These are phyloP conservation scores for Lentinula boryana DNA, from an alignment of 768 basidiomycete genomes.

Conservation along the genomic window DNA sequence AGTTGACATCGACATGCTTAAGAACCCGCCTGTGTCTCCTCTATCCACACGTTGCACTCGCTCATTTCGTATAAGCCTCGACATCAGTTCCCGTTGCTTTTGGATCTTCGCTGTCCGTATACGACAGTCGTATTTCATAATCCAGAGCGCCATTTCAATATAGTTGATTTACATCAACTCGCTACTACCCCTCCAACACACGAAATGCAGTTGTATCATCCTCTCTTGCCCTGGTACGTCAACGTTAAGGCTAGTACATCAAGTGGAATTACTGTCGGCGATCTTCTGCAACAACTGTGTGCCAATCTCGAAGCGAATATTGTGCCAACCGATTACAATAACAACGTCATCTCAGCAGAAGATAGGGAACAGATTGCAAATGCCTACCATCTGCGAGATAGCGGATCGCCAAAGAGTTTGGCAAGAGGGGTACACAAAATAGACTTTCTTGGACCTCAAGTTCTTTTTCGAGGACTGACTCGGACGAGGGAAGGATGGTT, in stretches of 20 bases:
- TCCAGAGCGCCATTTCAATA: constrained; percentile 1
- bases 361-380: constrained; percentile 2
- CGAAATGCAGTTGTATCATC: constrained; percentile 39
- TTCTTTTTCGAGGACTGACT: constrained; percentile 38
- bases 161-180: constrained; percentile 31
- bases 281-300: constrained; percentile 35
- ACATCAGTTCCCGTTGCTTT: neutral
- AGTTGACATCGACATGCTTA: neutral
- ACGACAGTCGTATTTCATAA: neutral
- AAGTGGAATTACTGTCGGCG: constrained; percentile 35
- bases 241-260: constrained; percentile 30
- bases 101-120: neutral
- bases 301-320: constrained; percentile 28
- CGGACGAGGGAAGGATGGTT: constrained; percentile 11
- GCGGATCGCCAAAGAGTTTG: neutral
- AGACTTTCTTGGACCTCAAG: neutral
- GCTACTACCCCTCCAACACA: constrained; percentile 34
- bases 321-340: constrained; percentile 35
- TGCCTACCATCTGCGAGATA: constrained; percentile 4
- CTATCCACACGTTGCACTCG: neutral
- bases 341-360: constrained; percentile 13
- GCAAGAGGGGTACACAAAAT: neutral
- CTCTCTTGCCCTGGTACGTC: constrained; percentile 44
- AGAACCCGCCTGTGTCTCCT: constrained; percentile 1
- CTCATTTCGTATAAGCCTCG: neutral